A percentile compares a stretch with the other conserved stretches of the same genome.
Evolutionary conservation across 2,329 filamentous ascomycete species (phyloP).

Genomic region (Aspergillus sp.): DNA sequence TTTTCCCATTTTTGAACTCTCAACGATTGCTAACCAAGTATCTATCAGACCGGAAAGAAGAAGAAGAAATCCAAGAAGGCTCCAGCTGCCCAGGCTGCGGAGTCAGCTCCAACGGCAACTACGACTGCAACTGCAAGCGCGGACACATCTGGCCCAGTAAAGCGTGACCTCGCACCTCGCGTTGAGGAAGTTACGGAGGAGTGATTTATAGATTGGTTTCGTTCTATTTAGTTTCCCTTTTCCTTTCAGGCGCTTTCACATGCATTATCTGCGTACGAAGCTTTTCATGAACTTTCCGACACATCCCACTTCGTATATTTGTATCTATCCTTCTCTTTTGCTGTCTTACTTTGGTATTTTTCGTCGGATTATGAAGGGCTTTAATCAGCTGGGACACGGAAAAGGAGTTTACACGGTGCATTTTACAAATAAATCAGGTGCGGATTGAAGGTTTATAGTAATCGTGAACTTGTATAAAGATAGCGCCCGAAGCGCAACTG

Average conservation of each 20-base stretch:
- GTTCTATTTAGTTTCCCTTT: background rate
- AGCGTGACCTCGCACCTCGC: slow-evolving; percentile 43
- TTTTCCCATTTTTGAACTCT: background rate
- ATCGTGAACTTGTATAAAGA: background rate
- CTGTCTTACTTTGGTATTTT: background rate
- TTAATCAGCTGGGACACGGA: background rate
- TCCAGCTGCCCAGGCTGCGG: slow-evolving; percentile 8
- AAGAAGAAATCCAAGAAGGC: slow-evolving; percentile 39
- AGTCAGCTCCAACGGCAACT: slow-evolving; percentile 28
- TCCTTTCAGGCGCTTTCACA: background rate
- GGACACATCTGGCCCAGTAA: slow-evolving; percentile 32
- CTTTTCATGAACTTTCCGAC: background rate
- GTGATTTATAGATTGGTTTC: slow-evolving; percentile 18
- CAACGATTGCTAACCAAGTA: slow-evolving; percentile 8
- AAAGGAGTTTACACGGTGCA: slow-evolving; percentile 1
- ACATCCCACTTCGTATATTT: background rate
- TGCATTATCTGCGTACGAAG: slow-evolving; percentile 1
- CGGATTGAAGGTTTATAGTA: background rate
- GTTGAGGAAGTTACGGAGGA: slow-evolving; percentile 49
- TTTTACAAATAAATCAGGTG: background rate
- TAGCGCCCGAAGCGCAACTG: background rate
- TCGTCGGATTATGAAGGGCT: background rate
- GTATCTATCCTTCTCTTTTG: background rate
- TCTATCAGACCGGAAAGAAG: slow-evolving; percentile 38
- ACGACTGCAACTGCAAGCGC: slow-evolving; percentile 41